Evolutionary conservation across 805 yeast genomes (phyloP).

Genomic region (Starmerella apis): DNA sequence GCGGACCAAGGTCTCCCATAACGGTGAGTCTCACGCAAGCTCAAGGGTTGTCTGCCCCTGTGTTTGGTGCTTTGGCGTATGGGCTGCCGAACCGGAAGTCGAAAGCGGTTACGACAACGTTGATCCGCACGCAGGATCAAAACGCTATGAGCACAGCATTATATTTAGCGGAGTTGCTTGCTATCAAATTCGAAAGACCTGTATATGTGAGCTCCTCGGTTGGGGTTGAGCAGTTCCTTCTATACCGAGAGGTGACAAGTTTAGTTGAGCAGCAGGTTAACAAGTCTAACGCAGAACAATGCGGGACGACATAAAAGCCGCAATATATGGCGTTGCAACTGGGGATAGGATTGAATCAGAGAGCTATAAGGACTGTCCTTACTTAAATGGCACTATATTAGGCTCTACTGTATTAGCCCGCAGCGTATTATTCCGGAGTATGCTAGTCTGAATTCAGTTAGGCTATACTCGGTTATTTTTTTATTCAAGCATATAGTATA

Average conservation of each 20-base stretch:
- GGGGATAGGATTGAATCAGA: too few relatives aligned
- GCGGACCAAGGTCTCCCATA: constrained; percentile 17
- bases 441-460: too few relatives aligned
- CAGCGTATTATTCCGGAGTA: too few relatives aligned
- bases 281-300: too few relatives aligned
- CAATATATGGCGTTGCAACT: too few relatives aligned
- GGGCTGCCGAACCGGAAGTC: constrained; percentile 18
- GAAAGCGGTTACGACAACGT: constrained; percentile 10
- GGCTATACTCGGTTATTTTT: too few relatives aligned
- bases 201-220: constrained; percentile 24
- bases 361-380: too few relatives aligned
- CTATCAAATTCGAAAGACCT: constrained; percentile 19
- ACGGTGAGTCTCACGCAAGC: constrained; percentile 16
- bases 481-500: too few relatives aligned
- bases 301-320: too few relatives aligned
- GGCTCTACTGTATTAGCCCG: too few relatives aligned
- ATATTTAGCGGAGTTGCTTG: constrained; percentile 20
- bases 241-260: constrained; percentile 3
- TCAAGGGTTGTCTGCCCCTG: not conserved
- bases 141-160: constrained; percentile 16
- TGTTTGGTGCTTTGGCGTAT: constrained; percentile 25
- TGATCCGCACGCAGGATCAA: constrained; percentile 17
- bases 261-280: not conserved
- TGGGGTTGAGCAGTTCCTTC: constrained; percentile 1
- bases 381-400: too few relatives aligned